Base-by-base conservation (phyloP, 805 yeast species). In the Lipomyces mesembrius region DNA sequence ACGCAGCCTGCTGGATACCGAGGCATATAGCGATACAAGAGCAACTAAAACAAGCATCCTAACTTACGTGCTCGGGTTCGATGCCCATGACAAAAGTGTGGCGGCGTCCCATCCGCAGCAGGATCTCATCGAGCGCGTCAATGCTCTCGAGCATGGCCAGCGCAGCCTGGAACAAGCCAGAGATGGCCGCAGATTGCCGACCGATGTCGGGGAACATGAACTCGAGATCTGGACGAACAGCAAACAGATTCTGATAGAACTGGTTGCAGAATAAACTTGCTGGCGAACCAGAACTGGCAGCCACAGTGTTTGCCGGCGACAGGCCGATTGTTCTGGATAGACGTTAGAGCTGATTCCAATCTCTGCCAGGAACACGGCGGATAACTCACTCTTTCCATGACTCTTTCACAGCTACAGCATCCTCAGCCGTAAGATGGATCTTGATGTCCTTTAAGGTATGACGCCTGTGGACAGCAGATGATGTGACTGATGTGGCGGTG, bases 181-280 rank as follows among this genome's bases (percentile, higher is more conserved):
- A 88, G 76, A 87, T 83, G 20, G 89, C 83, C 35, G 83, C 83
- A 0, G 89, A 88, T 76, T 87, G 90, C 75, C 87, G 89, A 61
- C 80, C 79, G 63, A 87, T 82, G 22, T 85, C 82, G 0, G 90
- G 89, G 71, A 86, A 85, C 71, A 84, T 67, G 56, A 75, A 78
- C 62, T 84, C 88, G 72, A 87, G 79, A 11, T 76, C 76, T 0
- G 87, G 83, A 64, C 80, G 80, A 81, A 80, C 79, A 0, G 80
- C 70, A 54, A 86, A 79, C 62, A 87, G 77, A 71, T 86, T 87
- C 66, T 82, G 79, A 76, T 87, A 87, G 71, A 87, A 80, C 73
- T 87, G 89, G 59, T 83, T 78, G 73, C 88, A 86, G 73, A 87
- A 87, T 29, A 85, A 74, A 43, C 60, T 65, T 4, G 71, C 69